Evolutionary conservation across 140 eudicot genomes (phyloP).

Genomic region (Eryngium alpinum): DNA sequence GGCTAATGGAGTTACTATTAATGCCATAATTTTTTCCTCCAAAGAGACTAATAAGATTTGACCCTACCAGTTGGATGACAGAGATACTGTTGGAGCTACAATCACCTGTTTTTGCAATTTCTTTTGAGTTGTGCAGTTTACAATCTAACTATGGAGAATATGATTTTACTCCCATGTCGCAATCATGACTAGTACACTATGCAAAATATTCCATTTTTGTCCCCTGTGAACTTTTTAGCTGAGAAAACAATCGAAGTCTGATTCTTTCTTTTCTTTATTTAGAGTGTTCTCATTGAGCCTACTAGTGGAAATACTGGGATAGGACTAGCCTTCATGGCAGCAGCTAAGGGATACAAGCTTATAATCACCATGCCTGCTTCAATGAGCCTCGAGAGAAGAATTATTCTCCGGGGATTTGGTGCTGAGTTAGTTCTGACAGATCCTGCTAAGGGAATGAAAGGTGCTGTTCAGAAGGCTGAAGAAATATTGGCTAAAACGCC

Average conservation of each 20-base stretch:
- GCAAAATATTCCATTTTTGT: neutral
- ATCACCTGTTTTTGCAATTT: neutral
- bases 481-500: constrained; percentile 67
- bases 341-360: constrained; percentile 82
- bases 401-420: constrained; percentile 69
- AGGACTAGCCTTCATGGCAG: constrained; percentile 82
- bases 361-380: constrained; percentile 67
- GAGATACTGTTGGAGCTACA: neutral
- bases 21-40: neutral
- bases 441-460: constrained; percentile 67
- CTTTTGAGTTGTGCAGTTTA: neutral
- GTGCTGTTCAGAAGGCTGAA: constrained; percentile 59
- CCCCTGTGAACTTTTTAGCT: neutral
- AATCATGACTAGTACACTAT: neutral
- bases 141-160: neutral
- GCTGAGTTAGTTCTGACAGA: constrained; percentile 74
- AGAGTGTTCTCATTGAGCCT: constrained; percentile 66
- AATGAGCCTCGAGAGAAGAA: constrained; percentile 59
- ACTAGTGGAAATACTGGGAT: constrained; percentile 93
- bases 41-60: neutral
- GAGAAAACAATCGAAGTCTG: neutral
- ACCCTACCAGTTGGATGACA: neutral
- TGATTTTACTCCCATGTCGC: neutral
- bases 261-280: constrained; percentile 7
- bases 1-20: neutral